Evolutionary conservation across 192 early-diverging fungal species (phyloP).

Genomic region (Backusella psychrophila): DNA sequence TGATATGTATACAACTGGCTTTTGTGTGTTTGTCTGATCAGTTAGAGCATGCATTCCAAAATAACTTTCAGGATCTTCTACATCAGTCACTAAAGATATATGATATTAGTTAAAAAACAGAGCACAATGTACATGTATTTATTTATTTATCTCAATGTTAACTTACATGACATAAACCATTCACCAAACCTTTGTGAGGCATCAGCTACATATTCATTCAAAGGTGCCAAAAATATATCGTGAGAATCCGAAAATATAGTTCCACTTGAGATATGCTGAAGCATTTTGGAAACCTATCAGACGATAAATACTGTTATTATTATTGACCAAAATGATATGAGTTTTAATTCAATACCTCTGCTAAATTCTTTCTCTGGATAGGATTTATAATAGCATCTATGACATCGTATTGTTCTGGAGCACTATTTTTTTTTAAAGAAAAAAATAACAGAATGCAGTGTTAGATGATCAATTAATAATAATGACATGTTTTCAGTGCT

Average conservation of each 20-base stretch:
- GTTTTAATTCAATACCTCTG: slow-evolving; percentile 51
- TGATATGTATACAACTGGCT: slow-evolving; percentile 86
- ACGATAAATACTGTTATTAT: background rate
- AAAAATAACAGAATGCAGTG: background rate
- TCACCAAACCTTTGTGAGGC: slow-evolving; percentile 75
- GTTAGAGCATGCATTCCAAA: slow-evolving; percentile 90
- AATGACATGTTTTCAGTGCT: no score
- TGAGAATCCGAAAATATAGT: slow-evolving; percentile 4
- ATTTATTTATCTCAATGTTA: background rate
- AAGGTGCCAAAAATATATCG: slow-evolving; percentile 13
- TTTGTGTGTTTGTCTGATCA: slow-evolving; percentile 73
- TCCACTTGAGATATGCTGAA: slow-evolving; percentile 80
- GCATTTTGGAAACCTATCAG: slow-evolving; percentile 71
- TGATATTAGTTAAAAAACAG: background rate
- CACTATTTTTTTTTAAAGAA: slow-evolving; percentile 44
- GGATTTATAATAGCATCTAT: slow-evolving; percentile 84
- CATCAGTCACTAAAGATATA: slow-evolving; percentile 62
- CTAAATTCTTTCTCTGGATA: slow-evolving; percentile 94
- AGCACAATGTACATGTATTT: background rate
- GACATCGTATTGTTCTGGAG: slow-evolving; percentile 97
- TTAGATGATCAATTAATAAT: background rate
- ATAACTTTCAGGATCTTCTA: slow-evolving; percentile 84
- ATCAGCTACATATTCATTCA: slow-evolving; percentile 33
- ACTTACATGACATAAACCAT: slow-evolving; percentile 70
- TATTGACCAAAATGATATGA: no score